Base-by-base conservation (phyloP, 345 rosid species). In the Ceriops tagal region DNA sequence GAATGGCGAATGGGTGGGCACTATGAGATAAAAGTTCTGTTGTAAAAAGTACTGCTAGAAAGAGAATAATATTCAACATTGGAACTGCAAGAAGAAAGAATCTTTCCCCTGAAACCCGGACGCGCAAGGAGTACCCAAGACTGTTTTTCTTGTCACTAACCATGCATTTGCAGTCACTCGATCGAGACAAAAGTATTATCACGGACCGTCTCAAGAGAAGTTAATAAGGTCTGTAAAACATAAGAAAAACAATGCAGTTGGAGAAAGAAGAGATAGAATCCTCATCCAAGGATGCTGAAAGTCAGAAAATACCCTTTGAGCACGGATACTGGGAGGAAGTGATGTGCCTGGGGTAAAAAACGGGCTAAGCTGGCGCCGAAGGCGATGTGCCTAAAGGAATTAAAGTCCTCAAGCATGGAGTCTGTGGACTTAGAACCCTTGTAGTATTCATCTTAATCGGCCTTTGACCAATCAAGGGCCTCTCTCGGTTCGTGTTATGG, bases 301-400 rank as follows among this genome's bases (percentile, higher is more conserved):
- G 43, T 19, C 34, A 21, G 31, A 47, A 34, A 28, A 30, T 61
- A 18, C 66, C 21, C 28, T 34, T 24, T 28, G 11, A 27, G 56
- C 67, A 61, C 13, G 1, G 10, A 39, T 27, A 66, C 55, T 66
- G 16, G 47, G 49, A 43, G 46, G 5, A 67, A 66, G 51, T 5
- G 58, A 67, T 53, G 61, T 34, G 39, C 64, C 59, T 63, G 57
- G 30, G 71, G 1, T 61, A 70, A 53, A 9, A 59, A 26, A 47
- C 68, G 24, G 37, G 71, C 52, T 79, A 69, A 68, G 65, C 61
- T 73, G 72, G 27, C 22, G 66, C 58, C 20, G 92, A 80, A 74
- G 88, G 83, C 26, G 85, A 82, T 31, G 74, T 49, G 27, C 86
- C 92, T 53, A 83, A 80, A 22, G 87, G 77, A 22, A 84, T 65